phyloP scores from a whole-genome alignment of 805 yeast species.

The Pichia phayaonensis region DNA sequence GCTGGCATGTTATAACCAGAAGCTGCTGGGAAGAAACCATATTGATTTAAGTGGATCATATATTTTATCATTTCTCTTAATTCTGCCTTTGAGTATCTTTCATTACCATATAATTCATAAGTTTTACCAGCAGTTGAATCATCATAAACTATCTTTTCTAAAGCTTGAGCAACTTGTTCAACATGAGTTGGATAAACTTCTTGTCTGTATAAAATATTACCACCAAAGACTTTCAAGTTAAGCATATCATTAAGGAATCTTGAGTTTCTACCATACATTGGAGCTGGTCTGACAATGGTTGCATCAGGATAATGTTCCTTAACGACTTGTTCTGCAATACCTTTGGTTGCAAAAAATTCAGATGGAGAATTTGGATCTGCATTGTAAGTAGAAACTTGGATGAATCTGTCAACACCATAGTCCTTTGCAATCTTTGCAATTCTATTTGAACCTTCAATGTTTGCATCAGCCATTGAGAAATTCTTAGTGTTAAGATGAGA shows the following conservation, averaged over 20 bases:
- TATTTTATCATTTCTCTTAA: constrained; percentile 63
- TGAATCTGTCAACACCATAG: constrained; percentile 61
- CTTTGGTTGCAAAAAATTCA: constrained; percentile 72
- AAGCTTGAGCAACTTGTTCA: constrained; percentile 67
- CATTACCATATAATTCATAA: constrained; percentile 70
- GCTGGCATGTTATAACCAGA: constrained; percentile 30
- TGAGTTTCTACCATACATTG: constrained; percentile 71
- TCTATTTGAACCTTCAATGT: constrained; percentile 71
- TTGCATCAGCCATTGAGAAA: constrained; percentile 76
- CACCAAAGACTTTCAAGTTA: constrained; percentile 49
- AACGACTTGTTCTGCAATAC: constrained; percentile 66
- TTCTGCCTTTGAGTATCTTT: constrained; percentile 51
- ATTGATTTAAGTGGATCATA: constrained; percentile 29
- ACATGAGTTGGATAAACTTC: constrained; percentile 72
- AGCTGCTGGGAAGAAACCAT: constrained; percentile 31
- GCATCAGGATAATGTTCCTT: constrained; percentile 61
- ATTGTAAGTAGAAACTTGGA: constrained; percentile 75
- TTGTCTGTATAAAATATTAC: constrained; percentile 58
- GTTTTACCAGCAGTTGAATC: constrained; percentile 73
- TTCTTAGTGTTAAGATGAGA: constrained; percentile 70
- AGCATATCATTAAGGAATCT: constrained; percentile 53
- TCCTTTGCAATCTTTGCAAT: constrained; percentile 66
- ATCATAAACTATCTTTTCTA: constrained; percentile 73
- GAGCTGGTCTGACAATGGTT: constrained; percentile 81
- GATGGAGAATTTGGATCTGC: constrained; percentile 65